Percentiles rank a stretch among this genome's conserved stretches.
Conservation (phyloP, 768 basidiomycete species). For the Podaxis sp. region DNA sequence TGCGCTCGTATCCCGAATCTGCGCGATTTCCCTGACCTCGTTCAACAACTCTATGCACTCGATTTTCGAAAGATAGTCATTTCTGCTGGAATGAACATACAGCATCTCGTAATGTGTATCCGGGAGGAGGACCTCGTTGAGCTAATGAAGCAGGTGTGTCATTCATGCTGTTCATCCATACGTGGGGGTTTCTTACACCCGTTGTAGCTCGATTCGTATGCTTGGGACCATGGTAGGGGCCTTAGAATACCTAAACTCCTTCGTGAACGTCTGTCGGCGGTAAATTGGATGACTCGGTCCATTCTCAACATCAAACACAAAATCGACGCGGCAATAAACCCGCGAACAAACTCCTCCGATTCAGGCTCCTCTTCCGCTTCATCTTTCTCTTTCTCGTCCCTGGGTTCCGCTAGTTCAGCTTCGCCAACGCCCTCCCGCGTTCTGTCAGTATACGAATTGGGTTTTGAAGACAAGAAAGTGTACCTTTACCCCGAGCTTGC, state of each 20-base stretch:
- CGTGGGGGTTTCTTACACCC: not conserved
- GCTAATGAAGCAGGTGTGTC: slow-evolving; percentile 5
- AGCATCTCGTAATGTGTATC: not conserved
- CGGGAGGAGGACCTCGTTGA: not conserved
- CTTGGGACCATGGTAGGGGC: not conserved
- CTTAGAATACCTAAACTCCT: not conserved
- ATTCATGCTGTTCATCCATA: not conserved
- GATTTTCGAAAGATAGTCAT: slow-evolving; percentile 1
- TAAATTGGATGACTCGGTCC: not conserved
- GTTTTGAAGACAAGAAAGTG: not conserved
- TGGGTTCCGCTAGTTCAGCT: not conserved
- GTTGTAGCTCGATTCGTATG: not conserved
- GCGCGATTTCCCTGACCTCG: not conserved
- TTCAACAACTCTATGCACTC: not conserved
- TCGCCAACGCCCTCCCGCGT: not conserved
- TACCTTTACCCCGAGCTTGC: slow-evolving; percentile 10
- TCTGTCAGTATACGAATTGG: not conserved
- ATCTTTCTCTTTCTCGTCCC: not conserved
- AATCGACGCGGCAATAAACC: not conserved
- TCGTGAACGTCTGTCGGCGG: not conserved
- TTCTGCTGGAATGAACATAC: not conserved
- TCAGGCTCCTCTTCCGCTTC: not conserved
- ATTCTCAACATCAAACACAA: not conserved
- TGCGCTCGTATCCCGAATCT: slow-evolving; percentile 4
- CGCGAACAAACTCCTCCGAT: not conserved